Evolutionary conservation across 306 rosid species (phyloP).

Genomic region (Crataegus laevigata): DNA sequence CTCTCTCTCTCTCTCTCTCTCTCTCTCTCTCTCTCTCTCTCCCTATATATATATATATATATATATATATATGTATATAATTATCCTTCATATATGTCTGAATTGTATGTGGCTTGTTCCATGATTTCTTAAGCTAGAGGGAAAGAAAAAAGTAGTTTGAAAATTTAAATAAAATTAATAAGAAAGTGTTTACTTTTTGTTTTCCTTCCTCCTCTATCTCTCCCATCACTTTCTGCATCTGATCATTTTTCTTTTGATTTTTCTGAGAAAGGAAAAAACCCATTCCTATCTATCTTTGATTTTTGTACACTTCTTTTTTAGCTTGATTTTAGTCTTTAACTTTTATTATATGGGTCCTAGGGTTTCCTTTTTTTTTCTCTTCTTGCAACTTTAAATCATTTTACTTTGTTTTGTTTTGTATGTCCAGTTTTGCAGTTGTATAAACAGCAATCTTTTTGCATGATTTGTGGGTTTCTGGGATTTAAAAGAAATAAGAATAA

Average conservation of each 20-base stretch:
- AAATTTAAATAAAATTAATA: not conserved
- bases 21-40: too few species aligned
- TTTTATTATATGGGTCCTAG: slow-evolving; percentile 34
- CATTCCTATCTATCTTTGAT: slow-evolving; percentile 18
- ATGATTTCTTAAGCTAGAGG: not conserved
- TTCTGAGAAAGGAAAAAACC: slow-evolving; percentile 30
- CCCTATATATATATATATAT: too few species aligned
- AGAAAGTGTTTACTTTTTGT: not conserved
- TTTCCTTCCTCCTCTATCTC: not conserved
- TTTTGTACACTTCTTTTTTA: slow-evolving; percentile 24
- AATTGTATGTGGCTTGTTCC: not conserved
- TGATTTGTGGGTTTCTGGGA: slow-evolving; percentile 26
- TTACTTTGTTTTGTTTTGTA: slow-evolving; percentile 2
- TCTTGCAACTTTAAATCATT: slow-evolving; percentile 16
- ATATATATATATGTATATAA: too few species aligned
- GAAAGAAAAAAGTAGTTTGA: not conserved
- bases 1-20: too few species aligned
- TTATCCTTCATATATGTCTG: not conserved
- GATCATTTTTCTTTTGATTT: slow-evolving; percentile 36
- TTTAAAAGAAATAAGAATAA: slow-evolving; percentile 13
- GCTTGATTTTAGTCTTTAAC: slow-evolving; percentile 40
- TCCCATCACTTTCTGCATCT: slow-evolving; percentile 18
- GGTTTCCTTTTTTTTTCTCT: slow-evolving; percentile 23
- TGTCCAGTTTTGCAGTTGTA: slow-evolving; percentile 10
- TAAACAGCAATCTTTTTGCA: slow-evolving; percentile 11